A percentile compares a stretch with the other conserved stretches of the same genome.
These are phyloP conservation scores for Claviceps capensis DNA, from an alignment of 2,329 filamentous ascomycete genomes.

Conservation along the genomic window DNA sequence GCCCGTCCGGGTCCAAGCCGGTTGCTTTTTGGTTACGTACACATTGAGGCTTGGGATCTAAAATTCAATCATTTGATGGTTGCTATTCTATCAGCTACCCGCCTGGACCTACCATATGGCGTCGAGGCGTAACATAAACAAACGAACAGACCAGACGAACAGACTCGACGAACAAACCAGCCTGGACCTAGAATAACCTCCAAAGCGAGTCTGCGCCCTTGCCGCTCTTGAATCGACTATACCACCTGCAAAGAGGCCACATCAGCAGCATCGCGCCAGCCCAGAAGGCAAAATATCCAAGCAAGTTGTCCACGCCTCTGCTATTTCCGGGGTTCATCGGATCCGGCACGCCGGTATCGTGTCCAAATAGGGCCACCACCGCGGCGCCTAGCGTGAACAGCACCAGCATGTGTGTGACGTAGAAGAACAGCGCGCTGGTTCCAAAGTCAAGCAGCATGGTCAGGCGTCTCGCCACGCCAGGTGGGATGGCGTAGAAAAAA, in stretches of 20 bases:
- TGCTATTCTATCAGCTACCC: too few species aligned
- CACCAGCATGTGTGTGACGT: constrained; percentile 24
- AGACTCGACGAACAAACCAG: not conserved
- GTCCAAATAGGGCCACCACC: constrained; percentile 20
- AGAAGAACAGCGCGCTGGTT: constrained; percentile 33
- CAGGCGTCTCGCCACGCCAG: constrained; percentile 15
- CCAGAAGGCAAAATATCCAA: constrained; percentile 25
- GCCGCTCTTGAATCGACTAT: constrained; percentile 28
- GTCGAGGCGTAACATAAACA: too few species aligned
- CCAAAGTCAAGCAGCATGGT: constrained; percentile 28
- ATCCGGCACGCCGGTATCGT: constrained; percentile 16
- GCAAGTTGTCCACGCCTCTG: constrained; percentile 23
- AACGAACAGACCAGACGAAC: too few species aligned
- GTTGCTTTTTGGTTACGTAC: too few species aligned
- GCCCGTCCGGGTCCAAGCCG: too few species aligned
- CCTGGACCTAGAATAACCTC: constrained; percentile 26
- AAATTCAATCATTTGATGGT: too few species aligned
- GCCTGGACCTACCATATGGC: too few species aligned
- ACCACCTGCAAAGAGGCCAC: constrained; percentile 28
- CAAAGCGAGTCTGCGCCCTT: constrained; percentile 29
- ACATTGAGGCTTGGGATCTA: too few species aligned
- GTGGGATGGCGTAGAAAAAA: constrained; percentile 21
- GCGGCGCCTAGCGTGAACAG: constrained; percentile 15
- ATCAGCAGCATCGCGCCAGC: constrained; percentile 20
- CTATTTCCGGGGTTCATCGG: constrained; percentile 13